phyloP scores from a whole-genome alignment of 2,329 filamentous ascomycete genomes.

The Calcarisporium arbuscula region DNA sequence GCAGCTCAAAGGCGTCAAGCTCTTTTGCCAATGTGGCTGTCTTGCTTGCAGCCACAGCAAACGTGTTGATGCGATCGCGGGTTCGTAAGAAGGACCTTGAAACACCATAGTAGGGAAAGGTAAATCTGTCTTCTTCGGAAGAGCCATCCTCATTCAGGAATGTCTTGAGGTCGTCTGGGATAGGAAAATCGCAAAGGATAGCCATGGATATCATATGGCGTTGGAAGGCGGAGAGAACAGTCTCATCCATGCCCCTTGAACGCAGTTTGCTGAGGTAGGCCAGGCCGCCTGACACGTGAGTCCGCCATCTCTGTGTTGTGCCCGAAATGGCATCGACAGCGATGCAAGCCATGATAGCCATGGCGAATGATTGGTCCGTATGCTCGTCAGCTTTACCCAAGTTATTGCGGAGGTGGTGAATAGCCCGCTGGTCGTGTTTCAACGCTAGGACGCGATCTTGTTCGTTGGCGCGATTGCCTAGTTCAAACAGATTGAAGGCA shows the following conservation, averaged over 20 bases:
- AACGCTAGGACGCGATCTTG: slow-evolving; percentile 14
- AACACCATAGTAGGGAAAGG: slow-evolving; percentile 17
- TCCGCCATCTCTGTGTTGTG: slow-evolving; percentile 15
- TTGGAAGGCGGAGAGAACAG: slow-evolving; percentile 12
- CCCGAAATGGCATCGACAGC: slow-evolving; percentile 19
- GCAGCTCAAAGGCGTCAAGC: slow-evolving; percentile 23
- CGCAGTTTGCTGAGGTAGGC: slow-evolving; percentile 15
- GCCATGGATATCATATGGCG: slow-evolving; percentile 18
- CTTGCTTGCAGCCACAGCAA: slow-evolving; percentile 8
- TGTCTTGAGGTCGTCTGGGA: slow-evolving; percentile 11
- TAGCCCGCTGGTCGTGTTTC: slow-evolving; percentile 16
- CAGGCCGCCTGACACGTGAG: slow-evolving; percentile 16
- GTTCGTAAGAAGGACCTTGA: slow-evolving; percentile 12
- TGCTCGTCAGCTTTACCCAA: slow-evolving; percentile 13
- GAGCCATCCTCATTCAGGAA: slow-evolving; percentile 8
- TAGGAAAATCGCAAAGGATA: slow-evolving; percentile 14
- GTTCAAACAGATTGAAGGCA: slow-evolving; percentile 32
- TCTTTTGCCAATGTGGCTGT: slow-evolving; percentile 7
- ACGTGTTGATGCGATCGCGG: slow-evolving; percentile 15
- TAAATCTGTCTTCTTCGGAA: slow-evolving; percentile 11
- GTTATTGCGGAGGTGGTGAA: slow-evolving; percentile 15
- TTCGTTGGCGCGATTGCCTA: slow-evolving; percentile 18
- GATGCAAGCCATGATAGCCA: slow-evolving; percentile 33
- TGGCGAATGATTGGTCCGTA: slow-evolving; percentile 28
- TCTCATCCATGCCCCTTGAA: slow-evolving; percentile 8